These are phyloP conservation scores for Populus euphratica DNA, from an alignment of 345 rosid species.

Conservation along the genomic window DNA sequence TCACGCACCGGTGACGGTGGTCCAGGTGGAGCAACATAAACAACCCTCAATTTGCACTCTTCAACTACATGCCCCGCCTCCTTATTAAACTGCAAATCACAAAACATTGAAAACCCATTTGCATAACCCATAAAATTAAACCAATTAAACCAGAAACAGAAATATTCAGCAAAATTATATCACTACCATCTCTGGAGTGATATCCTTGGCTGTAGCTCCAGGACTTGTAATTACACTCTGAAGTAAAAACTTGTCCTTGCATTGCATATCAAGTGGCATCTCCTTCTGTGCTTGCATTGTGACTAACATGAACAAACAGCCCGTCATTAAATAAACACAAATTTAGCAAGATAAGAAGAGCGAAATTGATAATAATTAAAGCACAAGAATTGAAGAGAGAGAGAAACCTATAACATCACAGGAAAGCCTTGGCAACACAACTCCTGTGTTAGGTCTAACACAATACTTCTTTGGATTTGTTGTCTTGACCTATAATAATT, in stretches of 20 bases:
- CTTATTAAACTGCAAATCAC: conserved; percentile 47
- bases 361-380: not conserved
- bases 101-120: not conserved
- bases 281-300: conserved; percentile 97
- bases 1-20: conserved; percentile 76
- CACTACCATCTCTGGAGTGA: conserved; percentile 68
- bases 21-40: conserved; percentile 70
- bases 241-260: conserved; percentile 85
- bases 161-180: not conserved
- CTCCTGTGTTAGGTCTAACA: conserved; percentile 80
- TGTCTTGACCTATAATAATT: conserved; percentile 58
- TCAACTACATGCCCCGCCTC: conserved; percentile 62
- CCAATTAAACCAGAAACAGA: not conserved
- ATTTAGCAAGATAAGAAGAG: not conserved
- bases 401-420: conserved; percentile 67
- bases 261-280: conserved; percentile 71
- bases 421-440: conserved; percentile 66
- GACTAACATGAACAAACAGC: conserved; percentile 38
- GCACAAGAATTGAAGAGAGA: not conserved
- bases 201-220: conserved; percentile 55
- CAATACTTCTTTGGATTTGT: conserved; percentile 93
- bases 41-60: conserved; percentile 74
- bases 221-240: conserved; percentile 60
- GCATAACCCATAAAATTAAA: conserved; percentile 6
- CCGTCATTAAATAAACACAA: conserved; percentile 14